These are phyloP conservation scores for Cladophialophora carrionii DNA, from an alignment of 2,329 filamentous ascomycete species.

Conservation along the genomic window DNA sequence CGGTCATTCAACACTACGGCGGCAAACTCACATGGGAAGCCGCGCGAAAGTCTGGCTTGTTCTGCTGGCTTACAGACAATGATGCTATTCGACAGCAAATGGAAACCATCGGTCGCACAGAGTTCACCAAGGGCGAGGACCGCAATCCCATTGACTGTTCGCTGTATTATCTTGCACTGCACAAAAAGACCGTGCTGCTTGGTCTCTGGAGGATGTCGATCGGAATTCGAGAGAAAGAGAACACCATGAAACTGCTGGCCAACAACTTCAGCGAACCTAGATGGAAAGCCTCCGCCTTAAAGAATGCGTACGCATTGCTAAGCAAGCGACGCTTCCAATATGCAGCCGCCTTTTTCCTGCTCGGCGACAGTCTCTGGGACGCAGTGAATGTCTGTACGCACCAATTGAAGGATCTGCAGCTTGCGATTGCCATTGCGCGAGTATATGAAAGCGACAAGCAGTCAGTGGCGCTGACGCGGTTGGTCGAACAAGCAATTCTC, in stretches of 20 bases:
- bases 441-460: constrained; percentile 87
- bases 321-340: constrained; percentile 92
- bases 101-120: constrained; percentile 86
- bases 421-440: constrained; percentile 84
- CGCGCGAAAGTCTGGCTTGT: constrained; percentile 83
- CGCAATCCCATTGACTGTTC: constrained; percentile 91
- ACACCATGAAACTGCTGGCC: constrained; percentile 77
- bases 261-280: constrained; percentile 87
- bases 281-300: constrained; percentile 86
- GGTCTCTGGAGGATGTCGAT: constrained; percentile 93
- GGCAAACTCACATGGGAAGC: constrained; percentile 81
- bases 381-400: constrained; percentile 84
- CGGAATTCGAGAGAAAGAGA: constrained; percentile 82
- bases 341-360: constrained; percentile 90
- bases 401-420: constrained; percentile 83
- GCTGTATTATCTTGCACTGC: constrained; percentile 85
- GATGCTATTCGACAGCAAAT: constrained; percentile 76
- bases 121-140: constrained; percentile 80
- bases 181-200: constrained; percentile 86
- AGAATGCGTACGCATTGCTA: constrained; percentile 94
- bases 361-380: constrained; percentile 82
- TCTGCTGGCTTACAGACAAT: constrained; percentile 88
- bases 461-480: constrained; percentile 65
- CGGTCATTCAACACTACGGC: constrained; percentile 78
- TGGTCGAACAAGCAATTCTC: constrained; percentile 80